These are phyloP conservation scores for Citrullus mucosospermus DNA, from an alignment of 306 rosid species.

Conservation along the genomic window DNA sequence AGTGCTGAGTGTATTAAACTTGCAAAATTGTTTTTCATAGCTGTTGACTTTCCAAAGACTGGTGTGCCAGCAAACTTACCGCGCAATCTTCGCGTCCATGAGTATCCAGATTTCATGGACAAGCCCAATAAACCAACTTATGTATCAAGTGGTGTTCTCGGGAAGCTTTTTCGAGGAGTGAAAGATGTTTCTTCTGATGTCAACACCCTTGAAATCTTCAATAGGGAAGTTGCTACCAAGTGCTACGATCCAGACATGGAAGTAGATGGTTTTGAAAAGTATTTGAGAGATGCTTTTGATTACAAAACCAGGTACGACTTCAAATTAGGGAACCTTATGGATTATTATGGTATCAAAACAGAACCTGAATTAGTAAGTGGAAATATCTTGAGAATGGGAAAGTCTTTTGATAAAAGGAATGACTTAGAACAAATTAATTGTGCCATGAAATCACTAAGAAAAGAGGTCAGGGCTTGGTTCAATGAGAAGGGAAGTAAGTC, in stretches of 20 bases:
- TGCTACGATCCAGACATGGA: slow-evolving; percentile 66
- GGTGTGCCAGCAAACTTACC: slow-evolving; percentile 66
- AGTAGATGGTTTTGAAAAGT: slow-evolving; percentile 45
- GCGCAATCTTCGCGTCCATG: slow-evolving; percentile 23
- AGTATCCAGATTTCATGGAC: slow-evolving; percentile 83
- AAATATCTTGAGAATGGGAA: slow-evolving; percentile 43
- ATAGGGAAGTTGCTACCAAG: slow-evolving; percentile 28
- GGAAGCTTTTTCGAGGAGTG: slow-evolving; percentile 61
- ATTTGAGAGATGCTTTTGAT: slow-evolving; percentile 49
- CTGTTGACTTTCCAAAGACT: slow-evolving; percentile 76
- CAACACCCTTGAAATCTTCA: slow-evolving; percentile 21
- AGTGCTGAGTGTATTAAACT: slow-evolving; percentile 43
- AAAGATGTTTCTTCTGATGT: slow-evolving; percentile 21
- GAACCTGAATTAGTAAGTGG: slow-evolving; percentile 74
- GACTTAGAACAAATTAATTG: slow-evolving; percentile 39
- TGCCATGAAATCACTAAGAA: slow-evolving; percentile 51
- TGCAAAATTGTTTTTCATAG: slow-evolving; percentile 51
- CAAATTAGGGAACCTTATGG: slow-evolving; percentile 52
- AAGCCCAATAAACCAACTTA: slow-evolving; percentile 43
- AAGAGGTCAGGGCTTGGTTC: slow-evolving; percentile 59
- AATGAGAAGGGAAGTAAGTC: slow-evolving; percentile 18
- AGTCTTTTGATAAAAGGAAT: slow-evolving; percentile 34
- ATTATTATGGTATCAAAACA: slow-evolving; percentile 60
- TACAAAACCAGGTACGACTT: slow-evolving; percentile 55
- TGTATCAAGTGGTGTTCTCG: slow-evolving; percentile 45